These are phyloP conservation scores for Lasiodiplodia theobromae DNA, from an alignment of 2,329 filamentous ascomycete species.

Conservation along the genomic window DNA sequence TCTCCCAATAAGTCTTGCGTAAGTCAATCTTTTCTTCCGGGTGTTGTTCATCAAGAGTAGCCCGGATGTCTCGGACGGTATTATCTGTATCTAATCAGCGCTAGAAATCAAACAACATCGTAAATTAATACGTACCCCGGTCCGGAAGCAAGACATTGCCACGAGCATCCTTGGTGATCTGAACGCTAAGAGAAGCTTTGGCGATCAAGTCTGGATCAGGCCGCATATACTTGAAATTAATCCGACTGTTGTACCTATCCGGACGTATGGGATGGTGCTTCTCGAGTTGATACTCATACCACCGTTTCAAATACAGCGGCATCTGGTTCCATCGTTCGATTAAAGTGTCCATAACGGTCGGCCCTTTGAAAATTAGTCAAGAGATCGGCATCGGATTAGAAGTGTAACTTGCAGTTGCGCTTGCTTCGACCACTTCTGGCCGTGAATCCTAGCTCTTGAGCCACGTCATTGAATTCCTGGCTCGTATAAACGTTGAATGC, in stretches of 20 bases:
- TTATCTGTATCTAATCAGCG: background rate
- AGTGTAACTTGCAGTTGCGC: background rate
- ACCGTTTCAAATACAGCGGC: background rate
- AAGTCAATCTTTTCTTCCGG: background rate
- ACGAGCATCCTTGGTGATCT: background rate
- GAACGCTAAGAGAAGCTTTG: background rate
- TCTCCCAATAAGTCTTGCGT: background rate
- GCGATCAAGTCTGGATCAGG: background rate
- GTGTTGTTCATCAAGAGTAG: background rate
- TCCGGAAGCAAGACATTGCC: background rate
- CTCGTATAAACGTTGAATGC: background rate
- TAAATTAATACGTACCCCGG: background rate
- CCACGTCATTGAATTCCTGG: background rate
- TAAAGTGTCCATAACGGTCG: background rate
- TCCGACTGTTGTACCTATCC: background rate
- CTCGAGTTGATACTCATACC: background rate
- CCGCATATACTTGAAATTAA: background rate
- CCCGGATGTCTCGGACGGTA: background rate
- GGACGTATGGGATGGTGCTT: background rate
- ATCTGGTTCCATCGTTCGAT: background rate
- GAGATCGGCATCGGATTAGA: background rate
- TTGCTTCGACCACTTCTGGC: background rate
- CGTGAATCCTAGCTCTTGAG: background rate
- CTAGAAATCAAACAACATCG: background rate
- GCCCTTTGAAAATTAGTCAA: background rate